These are phyloP conservation scores for Carnegiea gigantea DNA, from an alignment of 179 eudicot species.

Conservation along the genomic window DNA sequence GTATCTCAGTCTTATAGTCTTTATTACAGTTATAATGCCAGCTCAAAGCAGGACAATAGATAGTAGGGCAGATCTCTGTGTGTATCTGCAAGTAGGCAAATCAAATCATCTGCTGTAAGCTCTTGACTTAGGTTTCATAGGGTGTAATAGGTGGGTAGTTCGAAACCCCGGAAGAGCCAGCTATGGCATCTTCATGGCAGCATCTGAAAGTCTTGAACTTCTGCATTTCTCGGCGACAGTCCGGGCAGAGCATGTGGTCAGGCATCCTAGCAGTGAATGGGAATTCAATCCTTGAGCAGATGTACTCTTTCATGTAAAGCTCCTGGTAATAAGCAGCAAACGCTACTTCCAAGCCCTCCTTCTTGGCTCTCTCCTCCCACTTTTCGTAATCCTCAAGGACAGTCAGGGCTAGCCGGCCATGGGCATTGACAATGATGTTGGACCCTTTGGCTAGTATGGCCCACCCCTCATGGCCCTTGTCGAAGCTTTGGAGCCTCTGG, in stretches of 20 bases:
- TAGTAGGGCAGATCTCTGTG: neutral
- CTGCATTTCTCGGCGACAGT: slow-evolving; percentile 55
- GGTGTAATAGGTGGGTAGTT: neutral
- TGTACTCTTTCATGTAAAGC: slow-evolving; percentile 28
- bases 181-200: slow-evolving; percentile 50
- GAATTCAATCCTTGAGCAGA: slow-evolving; percentile 60
- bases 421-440: slow-evolving; percentile 40
- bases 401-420: slow-evolving; percentile 31
- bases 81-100: neutral
- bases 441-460: slow-evolving; percentile 56
- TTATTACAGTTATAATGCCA: neutral
- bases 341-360: slow-evolving; percentile 33
- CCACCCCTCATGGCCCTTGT: slow-evolving; percentile 57
- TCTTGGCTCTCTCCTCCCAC: slow-evolving; percentile 38
- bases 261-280: slow-evolving; percentile 43
- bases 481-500: slow-evolving; percentile 63
- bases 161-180: slow-evolving; percentile 2
- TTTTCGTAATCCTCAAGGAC: slow-evolving; percentile 32
- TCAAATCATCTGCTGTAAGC: neutral
- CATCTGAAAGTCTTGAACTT: slow-evolving; percentile 47
- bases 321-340: slow-evolving; percentile 24
- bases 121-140: slow-evolving; percentile 20
- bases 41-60: neutral
- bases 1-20: neutral
- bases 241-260: slow-evolving; percentile 53